Evolutionary conservation across 768 basidiomycete genomes (phyloP), one percentile per base, ranked within the genome.

Genomic region (Pholiota molesta): DNA sequence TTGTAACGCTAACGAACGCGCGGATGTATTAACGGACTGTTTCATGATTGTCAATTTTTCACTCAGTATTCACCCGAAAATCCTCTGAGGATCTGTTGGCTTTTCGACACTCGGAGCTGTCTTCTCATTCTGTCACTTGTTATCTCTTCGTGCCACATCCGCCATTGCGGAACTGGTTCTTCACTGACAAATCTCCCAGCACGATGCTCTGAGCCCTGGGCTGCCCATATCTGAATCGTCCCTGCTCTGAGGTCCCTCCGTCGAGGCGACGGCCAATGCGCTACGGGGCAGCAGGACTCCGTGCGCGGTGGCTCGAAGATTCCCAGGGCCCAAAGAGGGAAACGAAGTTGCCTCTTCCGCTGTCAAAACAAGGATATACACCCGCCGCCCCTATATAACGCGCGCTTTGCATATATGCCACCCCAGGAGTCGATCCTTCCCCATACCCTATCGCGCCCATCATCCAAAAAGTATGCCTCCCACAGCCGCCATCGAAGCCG

Each of bases 311-410:
- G 35, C 35, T 16, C 23, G 29, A 45, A 29, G 4, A 13, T 31
- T 47, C 45, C 33, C 21, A 51, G 33, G 29, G 5, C 21, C 63
- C 57, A 52, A 58, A 65, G 61, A 37, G 33, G 58, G 64, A 49
- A 63, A 63, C 51, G 64, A 63, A 60, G 52, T 65, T 63, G 53
- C 62, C 62, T 64, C 58, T 60, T 65, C 60, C 29, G 35, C 62
- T 62, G 61, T 52, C 61, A 58, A 52, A 62, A 65, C 67, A 68
- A 55, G 58, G 23, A 28, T 29, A 64, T 28, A 68, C 65, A 68
- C 55, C 35, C 54, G 16, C 17, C 9, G 23, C 9, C 37, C 29
- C 47, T 49, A 49, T 59, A 55, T 65, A 61, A 52, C 63, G 51
- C 26, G n/a, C 37, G n/a, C 29, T 19, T 17, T 14, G 21, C n/a